Percentiles rank a stretch among this genome's conserved stretches.
These are phyloP conservation scores for Datisca glomerata DNA, from an alignment of 306 rosid species.

Conservation along the genomic window DNA sequence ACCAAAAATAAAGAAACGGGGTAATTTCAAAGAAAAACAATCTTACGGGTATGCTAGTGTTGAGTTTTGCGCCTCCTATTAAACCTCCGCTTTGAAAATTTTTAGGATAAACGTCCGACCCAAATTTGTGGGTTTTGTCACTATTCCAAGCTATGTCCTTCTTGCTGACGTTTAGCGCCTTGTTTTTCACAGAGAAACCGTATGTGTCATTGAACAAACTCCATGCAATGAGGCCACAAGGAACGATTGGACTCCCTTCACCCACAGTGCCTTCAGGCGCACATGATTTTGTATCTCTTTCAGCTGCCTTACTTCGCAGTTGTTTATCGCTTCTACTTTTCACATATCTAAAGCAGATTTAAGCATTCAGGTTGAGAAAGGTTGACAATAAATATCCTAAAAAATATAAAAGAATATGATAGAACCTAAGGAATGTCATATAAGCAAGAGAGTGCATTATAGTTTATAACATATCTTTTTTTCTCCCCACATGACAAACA, in stretches of 20 bases:
- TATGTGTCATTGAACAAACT: constrained; percentile 86
- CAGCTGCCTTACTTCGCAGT: constrained; percentile 27
- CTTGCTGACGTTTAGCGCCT: constrained; percentile 42
- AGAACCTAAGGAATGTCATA: too few species aligned
- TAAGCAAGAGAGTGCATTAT: too few species aligned
- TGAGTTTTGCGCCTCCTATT: constrained; percentile 70
- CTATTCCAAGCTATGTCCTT: constrained; percentile 80
- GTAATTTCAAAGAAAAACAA: constrained; percentile 7
- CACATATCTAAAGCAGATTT: constrained; percentile 43
- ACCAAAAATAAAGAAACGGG: not conserved
- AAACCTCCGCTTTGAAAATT: constrained; percentile 52
- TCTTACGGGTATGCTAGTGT: constrained; percentile 59
- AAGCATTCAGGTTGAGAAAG: too few species aligned
- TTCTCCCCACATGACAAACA: too few species aligned
- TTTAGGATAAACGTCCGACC: constrained; percentile 64
- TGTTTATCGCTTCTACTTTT: constrained; percentile 55
- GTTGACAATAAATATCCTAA: not conserved
- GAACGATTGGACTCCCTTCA: constrained; percentile 40
- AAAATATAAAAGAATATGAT: not conserved
- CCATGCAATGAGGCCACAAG: constrained; percentile 89
- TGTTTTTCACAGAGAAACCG: constrained; percentile 34
- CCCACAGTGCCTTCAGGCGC: constrained; percentile 32
- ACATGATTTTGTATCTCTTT: constrained; percentile 17
- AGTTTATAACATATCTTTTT: too few species aligned
- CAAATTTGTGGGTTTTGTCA: constrained; percentile 49